A percentile compares a stretch with the other conserved stretches of the same genome.
phyloP scores from a whole-genome alignment of 1,284 basidiomycete species.

The Puccinia triticina region DNA sequence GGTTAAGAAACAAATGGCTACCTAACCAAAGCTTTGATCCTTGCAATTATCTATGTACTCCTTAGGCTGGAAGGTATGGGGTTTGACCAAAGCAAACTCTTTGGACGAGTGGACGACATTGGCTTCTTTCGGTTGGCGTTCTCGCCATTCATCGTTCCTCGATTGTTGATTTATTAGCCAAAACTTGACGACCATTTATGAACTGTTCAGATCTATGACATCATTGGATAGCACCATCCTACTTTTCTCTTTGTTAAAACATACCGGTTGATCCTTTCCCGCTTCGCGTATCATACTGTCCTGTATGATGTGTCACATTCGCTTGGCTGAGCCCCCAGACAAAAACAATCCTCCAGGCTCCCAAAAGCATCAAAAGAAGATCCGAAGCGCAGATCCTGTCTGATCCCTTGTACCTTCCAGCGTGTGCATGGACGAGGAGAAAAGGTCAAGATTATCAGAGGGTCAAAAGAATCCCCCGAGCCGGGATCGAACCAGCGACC shows the following conservation, averaged over 20 bases:
- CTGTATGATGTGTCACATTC: no score
- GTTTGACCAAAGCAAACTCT: not conserved
- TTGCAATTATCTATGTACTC: not conserved
- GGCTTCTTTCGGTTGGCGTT: not conserved
- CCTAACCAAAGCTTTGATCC: not conserved
- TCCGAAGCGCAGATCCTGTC: no score
- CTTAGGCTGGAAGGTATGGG: not conserved
- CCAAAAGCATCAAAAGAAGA: no score
- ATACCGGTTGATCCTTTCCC: no score
- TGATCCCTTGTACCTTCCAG: no score
- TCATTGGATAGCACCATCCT: not conserved
- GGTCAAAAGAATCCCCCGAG: constrained; percentile 30
- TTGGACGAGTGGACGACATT: not conserved
- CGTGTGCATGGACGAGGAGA: no score
- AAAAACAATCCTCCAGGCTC: no score
- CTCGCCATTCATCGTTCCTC: not conserved
- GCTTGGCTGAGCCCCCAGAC: no score
- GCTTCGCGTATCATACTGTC: no score
- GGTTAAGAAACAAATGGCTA: not conserved
- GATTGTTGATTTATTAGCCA: not conserved
- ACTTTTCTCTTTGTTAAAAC: not conserved
- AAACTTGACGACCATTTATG: not conserved
- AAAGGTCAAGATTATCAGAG: no score
- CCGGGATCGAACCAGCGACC: constrained; percentile 31
- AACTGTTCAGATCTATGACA: not conserved